These are phyloP conservation scores for Nothophytophthora sp. DNA, from an alignment of 352 stramenopile genomes.

Conservation along the genomic window DNA sequence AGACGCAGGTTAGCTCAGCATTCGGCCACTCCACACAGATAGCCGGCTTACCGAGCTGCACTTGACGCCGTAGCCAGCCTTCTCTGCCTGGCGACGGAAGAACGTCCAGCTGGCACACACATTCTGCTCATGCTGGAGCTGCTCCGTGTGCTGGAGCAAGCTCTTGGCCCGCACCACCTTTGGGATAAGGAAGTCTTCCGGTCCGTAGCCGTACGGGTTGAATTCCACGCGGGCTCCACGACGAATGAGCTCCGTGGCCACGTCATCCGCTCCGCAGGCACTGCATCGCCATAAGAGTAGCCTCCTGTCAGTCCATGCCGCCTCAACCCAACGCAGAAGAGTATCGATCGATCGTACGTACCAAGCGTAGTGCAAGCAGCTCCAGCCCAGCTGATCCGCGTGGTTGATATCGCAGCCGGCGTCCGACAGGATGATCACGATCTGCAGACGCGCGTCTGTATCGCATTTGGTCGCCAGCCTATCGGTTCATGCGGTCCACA, in stretches of 20 bases:
- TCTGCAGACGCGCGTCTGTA: constrained; percentile 75
- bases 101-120: constrained; percentile 77
- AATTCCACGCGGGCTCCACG: constrained; percentile 70
- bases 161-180: constrained; percentile 82
- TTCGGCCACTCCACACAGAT: neutral
- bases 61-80: constrained; percentile 66
- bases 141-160: constrained; percentile 85
- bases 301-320: neutral
- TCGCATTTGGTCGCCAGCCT: constrained; percentile 82
- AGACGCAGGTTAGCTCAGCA: constrained; percentile 1
- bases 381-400: constrained; percentile 82
- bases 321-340: neutral
- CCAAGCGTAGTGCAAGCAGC: constrained; percentile 87
- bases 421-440: constrained; percentile 85
- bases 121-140: constrained; percentile 82
- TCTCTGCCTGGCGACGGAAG: constrained; percentile 74
- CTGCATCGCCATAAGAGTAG: constrained; percentile 26
- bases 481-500: no score
- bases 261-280: constrained; percentile 69
- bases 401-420: constrained; percentile 88
- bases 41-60: constrained; percentile 56
- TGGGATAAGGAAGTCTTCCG: constrained; percentile 83
- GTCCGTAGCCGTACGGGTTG: constrained; percentile 86
- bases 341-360: constrained; percentile 20
- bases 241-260: constrained; percentile 75